These are phyloP conservation scores for Yamadazyma atlantica DNA, from an alignment of 1,139 yeast species.

Conservation along the genomic window DNA sequence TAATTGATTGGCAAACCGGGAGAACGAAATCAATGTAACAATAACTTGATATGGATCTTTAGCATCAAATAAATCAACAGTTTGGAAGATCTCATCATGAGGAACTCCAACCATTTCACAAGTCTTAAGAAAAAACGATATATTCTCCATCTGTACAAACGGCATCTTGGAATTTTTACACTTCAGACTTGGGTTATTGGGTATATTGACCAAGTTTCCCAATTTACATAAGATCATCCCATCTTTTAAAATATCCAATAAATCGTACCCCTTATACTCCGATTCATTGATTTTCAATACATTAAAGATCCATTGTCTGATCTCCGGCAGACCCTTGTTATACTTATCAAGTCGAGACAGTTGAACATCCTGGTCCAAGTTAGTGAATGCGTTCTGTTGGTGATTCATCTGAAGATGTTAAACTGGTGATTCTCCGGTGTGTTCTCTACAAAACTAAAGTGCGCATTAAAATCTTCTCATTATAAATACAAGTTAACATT, in stretches of 20 bases:
- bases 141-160: constrained; percentile 87
- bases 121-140: constrained; percentile 64
- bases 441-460: background rate
- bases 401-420: background rate
- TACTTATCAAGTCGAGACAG: constrained; percentile 50
- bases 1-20: constrained; percentile 46
- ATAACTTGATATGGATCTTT: constrained; percentile 79
- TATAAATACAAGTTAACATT: background rate
- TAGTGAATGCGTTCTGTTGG: constrained; percentile 37
- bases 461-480: background rate
- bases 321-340: constrained; percentile 42
- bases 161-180: constrained; percentile 74
- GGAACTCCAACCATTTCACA: constrained; percentile 69
- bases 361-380: constrained; percentile 40
- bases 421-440: too few relatives aligned
- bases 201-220: constrained; percentile 38
- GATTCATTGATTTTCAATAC: constrained; percentile 24
- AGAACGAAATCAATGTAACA: constrained; percentile 70
- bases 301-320: constrained; percentile 49
- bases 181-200: constrained; percentile 39
- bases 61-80: constrained; percentile 72
- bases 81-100: constrained; percentile 81
- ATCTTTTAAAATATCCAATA: constrained; percentile 58
- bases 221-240: constrained; percentile 64
- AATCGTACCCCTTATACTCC: constrained; percentile 18